Percentiles rank a stretch among this genome's conserved stretches.
phyloP scores from a whole-genome alignment of 2,329 filamentous ascomycete species.

The Fusarium anthophilum region DNA sequence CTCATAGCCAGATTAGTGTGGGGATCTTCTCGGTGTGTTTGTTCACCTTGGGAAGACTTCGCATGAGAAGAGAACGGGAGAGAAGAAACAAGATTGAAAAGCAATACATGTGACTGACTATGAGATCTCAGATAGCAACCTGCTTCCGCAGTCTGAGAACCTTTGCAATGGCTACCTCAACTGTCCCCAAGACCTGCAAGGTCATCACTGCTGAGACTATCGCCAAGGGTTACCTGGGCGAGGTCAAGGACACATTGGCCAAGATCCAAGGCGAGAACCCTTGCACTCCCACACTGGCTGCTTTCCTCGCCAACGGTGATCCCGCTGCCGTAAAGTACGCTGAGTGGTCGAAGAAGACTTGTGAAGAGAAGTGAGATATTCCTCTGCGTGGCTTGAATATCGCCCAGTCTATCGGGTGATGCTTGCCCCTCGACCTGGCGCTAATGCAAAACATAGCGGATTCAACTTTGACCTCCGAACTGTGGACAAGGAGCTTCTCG shows the following conservation, averaged over 20 bases:
- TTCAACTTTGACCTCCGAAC: conserved; percentile 88
- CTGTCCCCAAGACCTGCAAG: conserved; percentile 81
- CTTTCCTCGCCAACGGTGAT: conserved; percentile 92
- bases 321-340: conserved; percentile 93
- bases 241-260: conserved; percentile 79
- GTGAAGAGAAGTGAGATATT: conserved; percentile 85
- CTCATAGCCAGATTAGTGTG: conserved; percentile 34
- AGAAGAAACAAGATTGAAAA: background rate
- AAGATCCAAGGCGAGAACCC: conserved; percentile 69
- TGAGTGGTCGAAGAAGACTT: conserved; percentile 97
- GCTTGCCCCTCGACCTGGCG: conserved; percentile 27
- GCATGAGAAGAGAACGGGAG: background rate
- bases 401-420: conserved; percentile 33
- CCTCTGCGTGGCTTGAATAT: conserved; percentile 25
- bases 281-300: conserved; percentile 79
- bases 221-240: conserved; percentile 80
- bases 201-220: conserved; percentile 90
- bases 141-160: conserved; percentile 9
- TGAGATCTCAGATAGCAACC: conserved; percentile 16
- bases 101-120: conserved; percentile 18
- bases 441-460: conserved; percentile 65
- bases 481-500: conserved; percentile 86
- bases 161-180: conserved; percentile 44
- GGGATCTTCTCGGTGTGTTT: conserved; percentile 30
- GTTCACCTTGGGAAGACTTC: conserved; percentile 15